phyloP scores from a whole-genome alignment of 139 green algal species.

The Chlamydomonas incerta region DNA sequence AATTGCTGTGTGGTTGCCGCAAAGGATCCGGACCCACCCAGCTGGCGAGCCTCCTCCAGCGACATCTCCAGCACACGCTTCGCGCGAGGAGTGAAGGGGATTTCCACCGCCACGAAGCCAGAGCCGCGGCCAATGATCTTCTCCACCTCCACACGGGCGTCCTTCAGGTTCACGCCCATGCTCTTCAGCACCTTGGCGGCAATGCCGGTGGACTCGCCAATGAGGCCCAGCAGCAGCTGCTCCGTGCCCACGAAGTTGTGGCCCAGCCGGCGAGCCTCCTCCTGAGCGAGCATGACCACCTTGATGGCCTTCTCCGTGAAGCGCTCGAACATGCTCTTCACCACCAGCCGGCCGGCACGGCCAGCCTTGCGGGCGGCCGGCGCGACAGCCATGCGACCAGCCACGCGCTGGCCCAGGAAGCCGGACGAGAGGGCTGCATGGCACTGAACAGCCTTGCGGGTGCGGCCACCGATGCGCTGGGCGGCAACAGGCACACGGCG shows the following conservation, averaged over 20 bases:
- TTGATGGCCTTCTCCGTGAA: slow-evolving; percentile 97
- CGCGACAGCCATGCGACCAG: slow-evolving; percentile 3
- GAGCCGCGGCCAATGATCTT: slow-evolving; percentile 98
- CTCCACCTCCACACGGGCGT: slow-evolving; percentile 96
- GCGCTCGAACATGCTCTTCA: slow-evolving; percentile 93
- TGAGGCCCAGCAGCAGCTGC: slow-evolving; percentile 98
- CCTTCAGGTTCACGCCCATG: slow-evolving; percentile 98
- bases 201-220: slow-evolving; percentile 98
- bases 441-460: slow-evolving; percentile 24
- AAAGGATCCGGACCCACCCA: slow-evolving; percentile 74
- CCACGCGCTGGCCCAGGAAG: slow-evolving; percentile 42
- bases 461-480: slow-evolving; percentile 2
- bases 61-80: slow-evolving; percentile 99
- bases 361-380: slow-evolving; percentile 12
- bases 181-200: slow-evolving; percentile 99
- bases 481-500: slow-evolving; percentile 13
- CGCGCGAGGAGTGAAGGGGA: slow-evolving; percentile 98
- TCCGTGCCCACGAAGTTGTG: slow-evolving; percentile 99
- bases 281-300: slow-evolving; percentile 99
- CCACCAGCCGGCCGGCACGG: slow-evolving; percentile 6
- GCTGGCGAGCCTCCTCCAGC: slow-evolving; percentile 97
- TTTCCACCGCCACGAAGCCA: slow-evolving; percentile 99
- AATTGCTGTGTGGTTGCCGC: no score
- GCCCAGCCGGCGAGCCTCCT: slow-evolving; percentile 94
- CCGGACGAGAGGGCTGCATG: background rate